phyloP scores from a whole-genome alignment of 495 filamentous ascomycete species.

The Aspergillus sparsus region DNA sequence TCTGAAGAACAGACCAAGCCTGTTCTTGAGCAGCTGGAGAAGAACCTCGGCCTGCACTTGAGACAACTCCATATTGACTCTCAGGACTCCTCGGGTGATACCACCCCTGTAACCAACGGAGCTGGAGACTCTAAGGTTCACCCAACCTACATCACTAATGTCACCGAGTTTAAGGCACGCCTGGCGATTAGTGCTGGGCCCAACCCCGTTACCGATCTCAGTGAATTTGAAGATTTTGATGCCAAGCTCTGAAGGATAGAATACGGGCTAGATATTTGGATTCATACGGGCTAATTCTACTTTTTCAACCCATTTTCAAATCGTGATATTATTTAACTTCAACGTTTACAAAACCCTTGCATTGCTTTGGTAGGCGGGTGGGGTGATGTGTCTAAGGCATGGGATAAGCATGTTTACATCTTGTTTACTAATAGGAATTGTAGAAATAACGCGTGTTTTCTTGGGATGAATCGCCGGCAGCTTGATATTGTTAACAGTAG shows the following conservation, averaged over 20 bases:
- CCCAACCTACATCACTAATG: slow-evolving; percentile 64
- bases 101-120: slow-evolving; percentile 37
- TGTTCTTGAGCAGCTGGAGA: slow-evolving; percentile 48
- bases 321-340: neutral
- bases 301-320: neutral
- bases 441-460: neutral
- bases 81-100: slow-evolving; percentile 16
- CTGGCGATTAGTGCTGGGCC: slow-evolving; percentile 69
- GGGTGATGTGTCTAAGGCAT: neutral
- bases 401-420: slow-evolving; percentile 3
- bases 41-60: slow-evolving; percentile 40
- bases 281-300: neutral
- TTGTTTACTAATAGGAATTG: neutral
- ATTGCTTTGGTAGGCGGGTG: slow-evolving; percentile 10
- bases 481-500: too few relatives aligned
- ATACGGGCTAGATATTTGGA: neutral
- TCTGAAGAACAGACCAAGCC: slow-evolving; percentile 43
- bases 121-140: slow-evolving; percentile 19
- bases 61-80: slow-evolving; percentile 43
- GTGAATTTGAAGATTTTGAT: slow-evolving; percentile 78
- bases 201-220: slow-evolving; percentile 69
- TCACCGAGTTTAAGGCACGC: slow-evolving; percentile 73
- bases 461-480: too few relatives aligned
- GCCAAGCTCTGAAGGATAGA: slow-evolving; percentile 63
- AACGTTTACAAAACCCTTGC: neutral